phyloP scores from a whole-genome alignment of 2,329 filamentous ascomycete species.

The Alternaria sp. region DNA sequence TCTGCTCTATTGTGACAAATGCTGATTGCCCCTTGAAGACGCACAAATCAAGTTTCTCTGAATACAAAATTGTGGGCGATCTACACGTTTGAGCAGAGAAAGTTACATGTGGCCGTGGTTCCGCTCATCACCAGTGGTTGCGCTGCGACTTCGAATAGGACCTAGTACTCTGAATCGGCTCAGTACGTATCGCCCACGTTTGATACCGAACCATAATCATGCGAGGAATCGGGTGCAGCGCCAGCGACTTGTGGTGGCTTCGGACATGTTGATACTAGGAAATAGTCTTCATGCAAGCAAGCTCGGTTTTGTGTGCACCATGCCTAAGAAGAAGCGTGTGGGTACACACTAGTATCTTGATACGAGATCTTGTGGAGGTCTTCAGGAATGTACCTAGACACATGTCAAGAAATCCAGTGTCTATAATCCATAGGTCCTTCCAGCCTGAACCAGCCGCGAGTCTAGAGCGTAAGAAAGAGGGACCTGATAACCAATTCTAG shows the following conservation, averaged over 20 bases:
- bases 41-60: background rate
- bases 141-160: background rate
- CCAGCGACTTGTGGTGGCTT: background rate
- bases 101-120: background rate
- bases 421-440: background rate
- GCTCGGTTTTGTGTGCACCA: background rate
- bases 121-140: background rate
- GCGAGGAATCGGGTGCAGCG: background rate
- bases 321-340: background rate
- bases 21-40: too few species aligned
- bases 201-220: background rate
- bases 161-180: background rate
- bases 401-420: background rate
- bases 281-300: background rate
- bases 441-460: background rate
- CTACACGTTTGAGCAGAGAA: background rate
- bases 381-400: background rate
- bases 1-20: background rate
- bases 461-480: background rate
- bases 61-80: background rate
- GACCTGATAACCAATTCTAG: background rate
- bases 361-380: background rate
- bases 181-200: background rate
- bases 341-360: background rate
- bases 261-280: background rate